A percentile compares a stretch with the other conserved stretches of the same genome.
Evolutionary conservation across 1,284 basidiomycete species (phyloP).

Genomic region (Peniophora sp.): DNA sequence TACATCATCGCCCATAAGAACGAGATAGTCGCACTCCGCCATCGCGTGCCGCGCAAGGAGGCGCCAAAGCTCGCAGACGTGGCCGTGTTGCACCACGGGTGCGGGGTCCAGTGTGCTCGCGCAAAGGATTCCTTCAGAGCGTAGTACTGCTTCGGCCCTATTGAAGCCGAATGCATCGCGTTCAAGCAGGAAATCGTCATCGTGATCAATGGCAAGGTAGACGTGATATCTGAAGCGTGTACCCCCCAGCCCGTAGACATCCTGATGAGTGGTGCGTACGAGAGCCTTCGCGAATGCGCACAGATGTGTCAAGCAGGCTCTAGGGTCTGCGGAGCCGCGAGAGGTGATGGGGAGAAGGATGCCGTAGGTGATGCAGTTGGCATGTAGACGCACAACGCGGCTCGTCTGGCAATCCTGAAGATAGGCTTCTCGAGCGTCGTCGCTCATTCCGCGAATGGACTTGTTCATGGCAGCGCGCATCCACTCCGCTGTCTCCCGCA

Average conservation of each 20-base stretch:
- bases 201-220: slow-evolving; percentile 48
- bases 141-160: slow-evolving; percentile 29
- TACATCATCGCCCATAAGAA: slow-evolving; percentile 52
- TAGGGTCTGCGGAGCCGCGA: slow-evolving; percentile 25
- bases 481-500: slow-evolving; percentile 38
- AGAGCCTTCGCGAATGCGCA: slow-evolving; percentile 35
- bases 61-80: slow-evolving; percentile 48
- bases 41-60: slow-evolving; percentile 40
- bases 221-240: slow-evolving; percentile 29
- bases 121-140: slow-evolving; percentile 25
- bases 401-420: slow-evolving; percentile 23
- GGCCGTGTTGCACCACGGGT: slow-evolving; percentile 33
- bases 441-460: slow-evolving; percentile 9
- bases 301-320: slow-evolving; percentile 33
- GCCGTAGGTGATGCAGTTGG: slow-evolving; percentile 33
- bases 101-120: slow-evolving; percentile 22
- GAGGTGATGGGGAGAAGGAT: slow-evolving; percentile 54
- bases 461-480: slow-evolving; percentile 31
- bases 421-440: slow-evolving; percentile 4
- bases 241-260: slow-evolving; percentile 25
- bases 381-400: slow-evolving; percentile 28
- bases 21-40: slow-evolving; percentile 43
- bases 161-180: slow-evolving; percentile 16
- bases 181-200: slow-evolving; percentile 33
- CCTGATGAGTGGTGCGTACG: slow-evolving; percentile 35